Base-by-base conservation (phyloP, 108 stramenopile species). In the Poteriospumella lacustris region DNA sequence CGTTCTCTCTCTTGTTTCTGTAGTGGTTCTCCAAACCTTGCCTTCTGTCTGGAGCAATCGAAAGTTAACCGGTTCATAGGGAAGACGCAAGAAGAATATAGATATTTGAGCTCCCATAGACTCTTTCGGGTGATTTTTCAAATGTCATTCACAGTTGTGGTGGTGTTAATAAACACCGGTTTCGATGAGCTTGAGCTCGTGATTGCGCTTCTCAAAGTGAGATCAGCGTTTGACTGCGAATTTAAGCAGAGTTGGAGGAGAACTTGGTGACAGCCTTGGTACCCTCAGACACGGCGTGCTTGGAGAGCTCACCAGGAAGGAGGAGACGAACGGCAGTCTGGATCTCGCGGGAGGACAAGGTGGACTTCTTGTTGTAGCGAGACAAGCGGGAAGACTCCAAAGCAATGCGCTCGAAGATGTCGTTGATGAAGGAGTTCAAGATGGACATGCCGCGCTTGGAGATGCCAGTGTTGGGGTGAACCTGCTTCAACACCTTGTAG, bases 401-500 rank as follows among this genome's bases (percentile, higher is more conserved):
- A 64, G 91, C 92, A 76, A 94, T 90, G 68, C 92, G 91, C 88
- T 92, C 93, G 86, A 93, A 93, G 85, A 93, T 88, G 88, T 93
- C 91, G 84, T 92, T 91, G 89, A 94, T 91, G 88, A 92, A 92
- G 62, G 91, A 92, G 91, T 92, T 92, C 92, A 93, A 90, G 86
- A 93, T 91, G 83, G 89, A 89, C 91, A 93, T 91, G 47, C 90
- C 90, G 83, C 92, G 90, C 90, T 92, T 92, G 82, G 91, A 91
- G 88, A 93, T 92, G 68, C 93, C 91, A 33, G 91, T 92, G 81
- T 91, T 90, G 44, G 86, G 85, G 80, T 85, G 82, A 0, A 86
- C 80, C 76, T 89, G 81, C 89, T 93, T 93, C 75, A 93, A 84
- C 72, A 95, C 94, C 90, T 90, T 89, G 91, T 95, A 92, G 81